Evolutionary conservation across 1,284 basidiomycete species (phyloP).

Genomic region (Leccinum pallidistipes): DNA sequence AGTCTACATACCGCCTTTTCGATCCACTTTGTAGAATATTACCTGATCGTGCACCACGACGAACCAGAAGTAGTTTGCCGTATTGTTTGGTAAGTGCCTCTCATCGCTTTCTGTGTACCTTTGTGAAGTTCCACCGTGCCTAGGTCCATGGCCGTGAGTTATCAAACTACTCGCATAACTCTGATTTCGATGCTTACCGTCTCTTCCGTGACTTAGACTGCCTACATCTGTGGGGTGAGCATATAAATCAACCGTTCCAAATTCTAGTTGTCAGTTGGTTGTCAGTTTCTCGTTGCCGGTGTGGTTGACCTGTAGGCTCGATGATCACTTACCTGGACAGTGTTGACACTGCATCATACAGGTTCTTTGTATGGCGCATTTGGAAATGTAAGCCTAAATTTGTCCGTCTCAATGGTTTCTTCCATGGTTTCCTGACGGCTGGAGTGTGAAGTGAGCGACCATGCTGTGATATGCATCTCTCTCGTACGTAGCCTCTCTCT

Average conservation of each 20-base stretch:
- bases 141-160: slow-evolving; percentile 8
- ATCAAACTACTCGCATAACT: neutral
- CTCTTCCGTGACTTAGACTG: neutral
- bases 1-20: slow-evolving; percentile 8
- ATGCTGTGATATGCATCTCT: slow-evolving; percentile 1
- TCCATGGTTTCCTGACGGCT: neutral
- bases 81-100: slow-evolving; percentile 5
- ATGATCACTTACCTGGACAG: neutral
- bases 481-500: slow-evolving; percentile 7
- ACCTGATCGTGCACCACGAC: slow-evolving; percentile 8
- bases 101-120: neutral
- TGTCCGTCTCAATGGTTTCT: neutral
- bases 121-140: neutral
- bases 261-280: neutral
- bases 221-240: slow-evolving; percentile 8
- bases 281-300: slow-evolving; percentile 6
- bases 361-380: slow-evolving; percentile 15
- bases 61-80: neutral
- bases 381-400: slow-evolving; percentile 9
- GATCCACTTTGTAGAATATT: slow-evolving; percentile 11
- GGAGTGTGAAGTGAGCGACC: slow-evolving; percentile 4
- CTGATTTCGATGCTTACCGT: neutral
- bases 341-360: neutral
- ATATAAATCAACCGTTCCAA: neutral
- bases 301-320: slow-evolving; percentile 6